Conservation (phyloP, 1,139 yeast species). For the Yamadazyma jaroonii region DNA sequence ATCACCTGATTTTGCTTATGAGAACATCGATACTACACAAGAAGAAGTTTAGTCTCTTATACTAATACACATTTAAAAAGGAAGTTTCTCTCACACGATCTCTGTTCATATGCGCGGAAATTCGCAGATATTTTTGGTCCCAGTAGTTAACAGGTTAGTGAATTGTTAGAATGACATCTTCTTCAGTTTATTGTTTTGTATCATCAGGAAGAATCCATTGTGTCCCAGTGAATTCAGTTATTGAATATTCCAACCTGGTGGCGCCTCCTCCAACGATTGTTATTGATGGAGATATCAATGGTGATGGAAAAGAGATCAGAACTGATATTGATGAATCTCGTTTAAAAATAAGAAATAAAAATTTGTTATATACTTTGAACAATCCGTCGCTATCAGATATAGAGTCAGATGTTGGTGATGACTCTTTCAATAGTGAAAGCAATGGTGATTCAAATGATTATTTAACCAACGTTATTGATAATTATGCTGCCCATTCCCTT, state of each 20-base stretch:
- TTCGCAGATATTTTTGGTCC: background rate
- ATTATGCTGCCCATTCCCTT: conserved; percentile 34
- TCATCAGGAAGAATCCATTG: conserved; percentile 38
- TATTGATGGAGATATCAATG: conserved; percentile 5
- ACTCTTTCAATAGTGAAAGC: too few species aligned
- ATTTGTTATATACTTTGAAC: conserved; percentile 40
- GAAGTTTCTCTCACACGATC: conserved; percentile 1
- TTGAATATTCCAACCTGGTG: conserved; percentile 12
- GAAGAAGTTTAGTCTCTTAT: conserved; percentile 1
- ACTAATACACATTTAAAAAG: background rate
- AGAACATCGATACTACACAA: conserved; percentile 7
- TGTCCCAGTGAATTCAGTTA: conserved; percentile 31
- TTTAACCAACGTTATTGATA: conserved; percentile 20
- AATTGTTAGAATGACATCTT: background rate
- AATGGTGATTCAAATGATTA: conserved; percentile 7
- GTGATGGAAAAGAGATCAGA: conserved; percentile 2
- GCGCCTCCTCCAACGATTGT: conserved; percentile 7
- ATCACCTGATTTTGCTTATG: conserved; percentile 3
- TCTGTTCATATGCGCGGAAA: conserved; percentile 2
- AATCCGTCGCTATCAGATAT: conserved; percentile 42
- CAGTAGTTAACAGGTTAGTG: background rate
- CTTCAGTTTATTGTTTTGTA: conserved; percentile 40
- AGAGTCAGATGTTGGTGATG: conserved; percentile 26
- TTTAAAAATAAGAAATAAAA: conserved; percentile 31
- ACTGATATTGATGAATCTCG: background rate